Evolutionary conservation across 495 filamentous ascomycete genomes (phyloP), one percentile per base, ranked within the genome.

Genomic region (Lasiosphaeria miniovina): DNA sequence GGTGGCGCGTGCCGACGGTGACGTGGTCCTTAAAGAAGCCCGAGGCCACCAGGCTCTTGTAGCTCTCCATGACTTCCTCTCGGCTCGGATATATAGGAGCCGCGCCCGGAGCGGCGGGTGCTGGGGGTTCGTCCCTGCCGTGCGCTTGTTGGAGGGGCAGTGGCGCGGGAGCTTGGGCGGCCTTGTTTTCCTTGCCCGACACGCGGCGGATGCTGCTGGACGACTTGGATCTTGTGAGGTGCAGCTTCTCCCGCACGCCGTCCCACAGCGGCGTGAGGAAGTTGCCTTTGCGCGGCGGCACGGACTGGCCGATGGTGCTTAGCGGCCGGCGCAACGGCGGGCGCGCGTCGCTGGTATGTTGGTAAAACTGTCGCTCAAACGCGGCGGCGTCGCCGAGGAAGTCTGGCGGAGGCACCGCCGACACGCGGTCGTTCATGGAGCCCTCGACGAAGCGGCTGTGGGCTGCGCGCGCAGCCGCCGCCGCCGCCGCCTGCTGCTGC

Each of bases 371-470:
- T 41, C 57, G 65, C 66, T 79, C 75, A 61, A 66, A 76, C 3
- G 66, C 59, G 14, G 40, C 65, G 4, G 70, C 52, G 52, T 80
- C 74, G 9, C 76, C 82, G 36, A 86, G 70, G 65, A 84, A 90
- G 46, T 83, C 78, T 36, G 76, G 71, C 8, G 89, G 89, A 41
- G 89, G 89, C 63, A 76, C 83, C 58, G 87, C 79, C 61, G 87
- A 90, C 15, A 81, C 78, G 58, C 86, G 83, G 68, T 92, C 88
- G 67, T 85, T 88, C 88, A 92, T 91, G 57, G 81, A 88, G 3
- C 86, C 89, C 65, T 92, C 89, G 4, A 86, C 71, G 65, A 92
- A 92, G 35, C 82, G 63, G 54, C 70, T 73, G 38, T 67, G 59
- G 12, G 55, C 12, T 4, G 45, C 33, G 36, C 41, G 9, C 31